phyloP scores from a whole-genome alignment of 1,284 basidiomycete species.

The Ustanciosporium gigantosporum region DNA sequence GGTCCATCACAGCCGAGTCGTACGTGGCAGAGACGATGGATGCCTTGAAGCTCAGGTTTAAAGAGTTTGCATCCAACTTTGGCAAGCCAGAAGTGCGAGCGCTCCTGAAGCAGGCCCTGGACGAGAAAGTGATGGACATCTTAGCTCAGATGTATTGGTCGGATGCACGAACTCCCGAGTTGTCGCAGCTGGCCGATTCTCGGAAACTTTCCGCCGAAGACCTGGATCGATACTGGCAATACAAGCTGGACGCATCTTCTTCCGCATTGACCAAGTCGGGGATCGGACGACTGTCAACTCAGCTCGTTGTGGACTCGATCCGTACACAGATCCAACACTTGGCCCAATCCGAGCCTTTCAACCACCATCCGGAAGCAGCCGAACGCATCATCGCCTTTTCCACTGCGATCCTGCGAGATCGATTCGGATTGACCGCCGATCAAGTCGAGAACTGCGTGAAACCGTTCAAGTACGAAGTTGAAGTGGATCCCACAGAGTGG shows the following conservation, averaged over 20 bases:
- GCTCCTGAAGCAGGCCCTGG: constrained; percentile 86
- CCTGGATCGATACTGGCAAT: constrained; percentile 88
- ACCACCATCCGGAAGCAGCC: constrained; percentile 80
- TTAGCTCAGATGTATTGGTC: constrained; percentile 96
- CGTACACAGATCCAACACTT: constrained; percentile 86
- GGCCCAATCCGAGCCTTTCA: constrained; percentile 81
- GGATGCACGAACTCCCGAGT: constrained; percentile 78
- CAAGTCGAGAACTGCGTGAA: constrained; percentile 99
- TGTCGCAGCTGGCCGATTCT: constrained; percentile 74
- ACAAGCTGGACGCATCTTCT: constrained; percentile 90
- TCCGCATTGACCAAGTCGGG: constrained; percentile 93
- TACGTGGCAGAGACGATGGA: constrained; percentile 98
- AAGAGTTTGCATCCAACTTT: constrained; percentile 81
- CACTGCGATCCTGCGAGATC: constrained; percentile 86
- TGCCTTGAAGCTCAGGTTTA: constrained; percentile 85
- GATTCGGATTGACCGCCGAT: constrained; percentile 88
- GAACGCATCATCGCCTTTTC: constrained; percentile 89
- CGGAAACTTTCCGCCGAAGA: constrained; percentile 70
- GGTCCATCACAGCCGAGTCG: constrained; percentile 88
- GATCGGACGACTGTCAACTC: constrained; percentile 89
- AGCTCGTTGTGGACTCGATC: constrained; percentile 92
- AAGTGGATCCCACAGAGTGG: constrained; percentile 83
- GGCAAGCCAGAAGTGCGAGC: constrained; percentile 84
- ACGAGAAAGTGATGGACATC: constrained; percentile 95
- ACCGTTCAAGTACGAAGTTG: constrained; percentile 93